Evolutionary conservation across 2,329 filamentous ascomycete genomes (phyloP).

Genomic region (Colletotrichum horii): DNA sequence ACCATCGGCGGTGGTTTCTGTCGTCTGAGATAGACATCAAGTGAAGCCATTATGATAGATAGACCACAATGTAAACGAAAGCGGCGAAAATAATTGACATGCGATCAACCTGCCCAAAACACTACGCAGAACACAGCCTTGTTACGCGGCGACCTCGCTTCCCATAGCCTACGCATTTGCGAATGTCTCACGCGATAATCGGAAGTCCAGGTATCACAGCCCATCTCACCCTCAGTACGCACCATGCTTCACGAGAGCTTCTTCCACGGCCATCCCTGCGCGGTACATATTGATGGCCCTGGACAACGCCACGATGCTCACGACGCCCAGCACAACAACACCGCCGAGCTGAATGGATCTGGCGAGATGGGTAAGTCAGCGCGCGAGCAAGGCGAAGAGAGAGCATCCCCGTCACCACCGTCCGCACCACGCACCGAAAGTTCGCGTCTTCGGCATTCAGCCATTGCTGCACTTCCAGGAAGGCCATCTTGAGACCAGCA

Average conservation of each 20-base stretch:
- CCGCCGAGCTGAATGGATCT: background rate
- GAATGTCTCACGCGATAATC: background rate
- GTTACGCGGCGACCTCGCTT: background rate
- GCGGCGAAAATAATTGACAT: background rate
- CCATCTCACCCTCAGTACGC: background rate
- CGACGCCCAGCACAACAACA: background rate
- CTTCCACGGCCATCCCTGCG: background rate
- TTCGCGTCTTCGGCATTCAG: background rate
- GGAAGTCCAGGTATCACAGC: background rate
- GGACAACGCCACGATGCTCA: background rate
- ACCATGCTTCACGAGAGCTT: background rate
- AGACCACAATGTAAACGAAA: background rate
- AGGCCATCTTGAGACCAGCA: background rate
- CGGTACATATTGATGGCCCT: background rate
- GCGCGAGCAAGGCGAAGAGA: background rate
- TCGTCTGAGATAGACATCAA: background rate
- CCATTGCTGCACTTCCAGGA: background rate
- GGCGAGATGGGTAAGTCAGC: background rate
- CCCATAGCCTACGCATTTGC: background rate
- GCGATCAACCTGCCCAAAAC: background rate
- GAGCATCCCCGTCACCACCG: background rate
- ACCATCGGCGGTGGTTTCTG: background rate
- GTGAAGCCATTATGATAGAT: background rate
- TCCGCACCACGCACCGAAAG: background rate
- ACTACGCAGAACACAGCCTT: background rate